Evolutionary conservation across 495 filamentous ascomycete species (phyloP), one percentile per base, ranked within the genome.

Genomic region (Trichoderma erinaceum): DNA sequence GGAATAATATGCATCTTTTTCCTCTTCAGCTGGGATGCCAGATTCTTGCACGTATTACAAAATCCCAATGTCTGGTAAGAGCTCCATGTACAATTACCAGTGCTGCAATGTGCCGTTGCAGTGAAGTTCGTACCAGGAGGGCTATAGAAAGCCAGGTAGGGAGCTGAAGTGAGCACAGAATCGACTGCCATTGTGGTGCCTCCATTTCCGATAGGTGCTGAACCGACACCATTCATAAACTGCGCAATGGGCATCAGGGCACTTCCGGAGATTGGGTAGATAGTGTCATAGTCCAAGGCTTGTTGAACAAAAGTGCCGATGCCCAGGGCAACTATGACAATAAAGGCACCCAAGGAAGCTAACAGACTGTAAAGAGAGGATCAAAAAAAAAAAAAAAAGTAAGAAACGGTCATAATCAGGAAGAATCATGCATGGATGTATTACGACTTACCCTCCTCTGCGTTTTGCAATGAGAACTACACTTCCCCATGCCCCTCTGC

Each of bases 71-170:
- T 21, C 50, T 56, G 50, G n/a, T 56, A 56, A 10, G 50, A 56
- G 50, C 50, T 25, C 50, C 50, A 56, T 56, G 50, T 56, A n/a
- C 50, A 56, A 56, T 56, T 56, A n/a, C 50, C 50, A 25, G 50
- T 56, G 50, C 50, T 56, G 50, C 50, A 56, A n/a, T 56, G 50
- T 25, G 50, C 50, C 21, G 50, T 56, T 56, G 50, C 50, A 11
- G 50, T 56, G 50, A 56, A 56, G 50, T 56, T 56, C 0, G 50
- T 56, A 21, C 50, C n/a, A 3, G n/a, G 0, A 25, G 50, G 50
- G 7, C 21, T 56, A 10, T 21, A 56, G n/a, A 56, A 56, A 11
- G 50, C 50, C 50, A 56, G 50, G 50, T 56, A 56, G n/a, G 50
- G 50, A 11, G 50, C 50, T 56, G 50, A 56, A 56, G 50, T 25